Conservation (phyloP, 768 basidiomycete species). For the Boletus huronensis region DNA sequence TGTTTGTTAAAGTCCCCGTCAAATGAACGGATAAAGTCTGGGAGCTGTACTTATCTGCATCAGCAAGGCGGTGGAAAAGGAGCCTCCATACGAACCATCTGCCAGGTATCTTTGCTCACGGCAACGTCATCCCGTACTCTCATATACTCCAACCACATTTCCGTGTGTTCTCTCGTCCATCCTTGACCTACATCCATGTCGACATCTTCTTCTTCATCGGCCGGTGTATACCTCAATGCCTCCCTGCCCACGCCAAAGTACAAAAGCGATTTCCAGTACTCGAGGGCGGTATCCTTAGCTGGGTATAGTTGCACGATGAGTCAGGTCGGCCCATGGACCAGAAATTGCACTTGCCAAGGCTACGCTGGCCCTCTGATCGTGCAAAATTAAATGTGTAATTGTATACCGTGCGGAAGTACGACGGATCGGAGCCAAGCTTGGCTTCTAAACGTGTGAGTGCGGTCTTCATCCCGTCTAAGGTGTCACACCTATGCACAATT, state of each 20-base stretch:
- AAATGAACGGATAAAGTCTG: conserved; percentile 73
- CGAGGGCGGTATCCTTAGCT: conserved; percentile 70
- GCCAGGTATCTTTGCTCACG: conserved; percentile 86
- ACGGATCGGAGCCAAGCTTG: conserved; percentile 59
- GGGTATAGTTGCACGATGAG: neutral
- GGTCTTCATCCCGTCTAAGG: conserved; percentile 56
- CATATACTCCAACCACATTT: conserved; percentile 82
- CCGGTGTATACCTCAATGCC: conserved; percentile 48
- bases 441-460: conserved; percentile 52
- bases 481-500: conserved; percentile 51
- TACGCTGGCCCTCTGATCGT: conserved; percentile 70
- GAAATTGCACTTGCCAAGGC: conserved; percentile 54
- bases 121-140: conserved; percentile 61
- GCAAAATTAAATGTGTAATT: conserved; percentile 79
- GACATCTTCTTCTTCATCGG: conserved; percentile 47
- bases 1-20: conserved; percentile 71
- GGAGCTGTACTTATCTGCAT: conserved; percentile 47
- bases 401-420: conserved; percentile 78
- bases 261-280: conserved; percentile 76
- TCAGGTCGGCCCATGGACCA: neutral
- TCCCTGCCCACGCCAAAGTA: conserved; percentile 67
- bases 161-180: conserved; percentile 59
- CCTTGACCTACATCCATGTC: conserved; percentile 43
- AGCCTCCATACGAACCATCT: conserved; percentile 55
- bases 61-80: conserved; percentile 1